Conservation (phyloP, 495 filamentous ascomycete species). For the Neurospora sp. region DNA sequence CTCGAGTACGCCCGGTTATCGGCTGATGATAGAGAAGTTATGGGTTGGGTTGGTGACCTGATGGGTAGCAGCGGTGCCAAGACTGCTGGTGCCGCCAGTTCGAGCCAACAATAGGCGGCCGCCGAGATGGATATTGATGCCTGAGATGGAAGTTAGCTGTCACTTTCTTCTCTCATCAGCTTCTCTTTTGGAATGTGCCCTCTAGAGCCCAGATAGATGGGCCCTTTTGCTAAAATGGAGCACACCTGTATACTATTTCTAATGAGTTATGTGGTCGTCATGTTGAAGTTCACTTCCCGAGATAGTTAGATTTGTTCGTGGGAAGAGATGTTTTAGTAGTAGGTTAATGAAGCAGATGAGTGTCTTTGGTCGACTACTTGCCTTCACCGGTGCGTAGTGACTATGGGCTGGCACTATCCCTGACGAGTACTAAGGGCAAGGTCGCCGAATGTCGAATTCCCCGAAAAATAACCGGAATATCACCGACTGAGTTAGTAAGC, state of each 20-base stretch:
- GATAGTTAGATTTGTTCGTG: neutral
- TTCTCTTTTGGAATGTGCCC: neutral
- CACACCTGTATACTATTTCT: neutral
- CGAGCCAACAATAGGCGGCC: neutral
- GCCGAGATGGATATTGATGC: neutral
- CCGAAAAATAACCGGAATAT: neutral
- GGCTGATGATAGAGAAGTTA: slow-evolving; percentile 53
- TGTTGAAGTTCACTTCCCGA: neutral
- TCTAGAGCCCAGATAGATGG: neutral
- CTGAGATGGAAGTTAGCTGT: neutral
- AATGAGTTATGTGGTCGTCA: neutral
- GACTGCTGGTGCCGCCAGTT: neutral
- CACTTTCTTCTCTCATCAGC: neutral
- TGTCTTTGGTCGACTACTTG: neutral
- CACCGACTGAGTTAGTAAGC: neutral
- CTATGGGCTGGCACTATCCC: too few relatives aligned
- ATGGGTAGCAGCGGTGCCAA: neutral
- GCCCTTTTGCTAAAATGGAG: neutral
- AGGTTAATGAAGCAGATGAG: neutral
- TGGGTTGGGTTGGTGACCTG: slow-evolving; percentile 54
- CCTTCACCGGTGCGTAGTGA: neutral
- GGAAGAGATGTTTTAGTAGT: neutral
- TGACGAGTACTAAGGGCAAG: too few relatives aligned
- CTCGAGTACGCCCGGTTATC: slow-evolving; percentile 61
- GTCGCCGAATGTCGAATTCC: neutral